These are phyloP conservation scores for Rhizopus delemar DNA, from an alignment of 371 early-diverging fungal genomes.

Conservation along the genomic window DNA sequence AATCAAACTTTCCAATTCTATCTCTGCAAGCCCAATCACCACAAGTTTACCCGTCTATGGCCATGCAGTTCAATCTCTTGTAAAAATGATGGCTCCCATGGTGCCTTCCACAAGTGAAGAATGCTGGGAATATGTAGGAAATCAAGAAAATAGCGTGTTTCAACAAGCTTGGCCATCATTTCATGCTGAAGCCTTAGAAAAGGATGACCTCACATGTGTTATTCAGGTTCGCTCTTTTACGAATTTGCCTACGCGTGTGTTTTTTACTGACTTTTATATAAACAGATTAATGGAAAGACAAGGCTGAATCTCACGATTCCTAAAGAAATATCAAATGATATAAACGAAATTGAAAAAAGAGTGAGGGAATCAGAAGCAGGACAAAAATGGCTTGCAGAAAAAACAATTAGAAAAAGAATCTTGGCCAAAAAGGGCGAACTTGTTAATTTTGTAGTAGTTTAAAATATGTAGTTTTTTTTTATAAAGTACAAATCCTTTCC, in stretches of 20 bases:
- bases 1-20: conserved; percentile 79
- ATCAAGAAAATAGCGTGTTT: conserved; percentile 47
- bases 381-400: conserved; percentile 59
- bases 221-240: conserved; percentile 49
- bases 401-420: conserved; percentile 62
- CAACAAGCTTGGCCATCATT: conserved; percentile 65
- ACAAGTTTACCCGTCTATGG: conserved; percentile 53
- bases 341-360: conserved; percentile 41
- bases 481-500: conserved; percentile 25
- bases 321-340: conserved; percentile 31
- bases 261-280: not conserved
- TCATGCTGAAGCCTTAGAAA: conserved; percentile 55
- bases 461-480: conserved; percentile 4
- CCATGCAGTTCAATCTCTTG: conserved; percentile 58
- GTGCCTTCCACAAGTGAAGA: conserved; percentile 78
- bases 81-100: conserved; percentile 78
- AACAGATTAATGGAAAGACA: conserved; percentile 79
- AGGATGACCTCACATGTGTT: conserved; percentile 54
- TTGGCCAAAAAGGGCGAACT: conserved; percentile 75
- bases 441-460: conserved; percentile 73
- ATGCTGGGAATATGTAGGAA: conserved; percentile 59
- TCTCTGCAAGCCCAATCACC: conserved; percentile 20
- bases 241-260: not conserved
- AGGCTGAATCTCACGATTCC: conserved; percentile 69
- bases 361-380: conserved; percentile 55